phyloP scores from a whole-genome alignment of 2,329 filamentous ascomycete genomes.

The Botrytis aclada region DNA sequence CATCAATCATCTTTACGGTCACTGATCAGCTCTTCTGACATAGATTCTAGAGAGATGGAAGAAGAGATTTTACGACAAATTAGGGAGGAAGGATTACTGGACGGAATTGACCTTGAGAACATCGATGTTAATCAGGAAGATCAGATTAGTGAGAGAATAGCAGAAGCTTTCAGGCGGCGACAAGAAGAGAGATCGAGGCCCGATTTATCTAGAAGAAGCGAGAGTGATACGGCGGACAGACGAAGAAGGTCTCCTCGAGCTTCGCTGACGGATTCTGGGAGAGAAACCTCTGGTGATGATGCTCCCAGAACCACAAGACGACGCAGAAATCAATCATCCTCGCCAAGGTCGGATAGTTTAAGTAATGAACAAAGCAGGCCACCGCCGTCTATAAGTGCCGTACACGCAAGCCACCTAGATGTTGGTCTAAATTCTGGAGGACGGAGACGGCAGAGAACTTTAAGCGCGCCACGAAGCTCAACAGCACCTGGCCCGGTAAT shows the following conservation, averaged over 20 bases:
- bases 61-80: slow-evolving; percentile 88
- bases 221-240: slow-evolving; percentile 28
- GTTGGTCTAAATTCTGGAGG: slow-evolving; percentile 48
- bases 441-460: slow-evolving; percentile 47
- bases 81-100: slow-evolving; percentile 78
- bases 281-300: slow-evolving; percentile 34
- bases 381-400: slow-evolving; percentile 44
- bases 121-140: slow-evolving; percentile 82
- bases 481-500: slow-evolving; percentile 48
- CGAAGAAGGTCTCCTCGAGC: slow-evolving; percentile 33
- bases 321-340: slow-evolving; percentile 45
- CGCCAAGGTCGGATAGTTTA: slow-evolving; percentile 45
- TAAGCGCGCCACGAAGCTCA: slow-evolving; percentile 54
- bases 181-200: slow-evolving; percentile 60
- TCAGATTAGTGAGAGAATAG: slow-evolving; percentile 85
- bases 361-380: slow-evolving; percentile 52
- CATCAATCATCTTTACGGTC: slow-evolving; percentile 88
- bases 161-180: slow-evolving; percentile 77
- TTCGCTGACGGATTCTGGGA: slow-evolving; percentile 28
- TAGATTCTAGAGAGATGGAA: slow-evolving; percentile 75
- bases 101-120: slow-evolving; percentile 85
- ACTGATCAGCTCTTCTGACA: slow-evolving; percentile 74
- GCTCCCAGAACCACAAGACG: slow-evolving; percentile 26
- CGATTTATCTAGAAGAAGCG: slow-evolving; percentile 45
- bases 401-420: slow-evolving; percentile 48